phyloP scores from a whole-genome alignment of 495 filamentous ascomycete species.

The Tuber magnatum region DNA sequence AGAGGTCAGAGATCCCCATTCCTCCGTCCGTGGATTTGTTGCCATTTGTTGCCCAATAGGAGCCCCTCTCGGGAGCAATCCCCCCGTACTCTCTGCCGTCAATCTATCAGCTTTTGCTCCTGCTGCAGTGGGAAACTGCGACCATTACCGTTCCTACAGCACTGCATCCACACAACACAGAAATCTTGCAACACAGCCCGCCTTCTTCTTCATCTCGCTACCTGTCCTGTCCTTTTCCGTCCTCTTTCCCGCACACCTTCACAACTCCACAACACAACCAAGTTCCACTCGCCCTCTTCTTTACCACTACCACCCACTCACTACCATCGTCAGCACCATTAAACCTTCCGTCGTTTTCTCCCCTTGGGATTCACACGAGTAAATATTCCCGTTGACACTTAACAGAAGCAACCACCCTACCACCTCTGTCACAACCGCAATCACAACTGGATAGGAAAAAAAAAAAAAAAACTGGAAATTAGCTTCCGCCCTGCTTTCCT shows the following conservation, averaged over 20 bases:
- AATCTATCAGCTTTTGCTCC: constrained; percentile 20
- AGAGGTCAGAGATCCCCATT: not conserved
- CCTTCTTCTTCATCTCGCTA: constrained; percentile 3
- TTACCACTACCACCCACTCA: constrained; percentile 26
- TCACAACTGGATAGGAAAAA: not conserved
- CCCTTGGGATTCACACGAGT: not conserved
- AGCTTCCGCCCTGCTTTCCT: not conserved
- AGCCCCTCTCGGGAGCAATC: not conserved
- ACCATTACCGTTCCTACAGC: not conserved
- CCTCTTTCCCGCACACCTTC: not conserved
- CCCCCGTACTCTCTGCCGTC: not conserved
- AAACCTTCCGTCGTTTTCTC: constrained; percentile 23
- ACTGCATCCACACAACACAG: not conserved
- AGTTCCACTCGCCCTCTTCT: constrained; percentile 16
- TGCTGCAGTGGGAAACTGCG: not conserved
- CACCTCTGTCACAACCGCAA: not conserved
- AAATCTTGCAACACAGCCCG: not conserved
- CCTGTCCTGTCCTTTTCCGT: constrained; percentile 2
- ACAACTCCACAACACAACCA: not conserved
- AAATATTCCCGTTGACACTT: not conserved
- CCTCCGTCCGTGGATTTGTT: not conserved
- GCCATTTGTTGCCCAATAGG: constrained; percentile 4
- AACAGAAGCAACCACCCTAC: not conserved
- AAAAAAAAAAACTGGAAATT: not conserved
- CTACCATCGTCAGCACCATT: constrained; percentile 15